Evolutionary conservation across 495 filamentous ascomycete species (phyloP).

Genomic region (Cryomyces minteri): DNA sequence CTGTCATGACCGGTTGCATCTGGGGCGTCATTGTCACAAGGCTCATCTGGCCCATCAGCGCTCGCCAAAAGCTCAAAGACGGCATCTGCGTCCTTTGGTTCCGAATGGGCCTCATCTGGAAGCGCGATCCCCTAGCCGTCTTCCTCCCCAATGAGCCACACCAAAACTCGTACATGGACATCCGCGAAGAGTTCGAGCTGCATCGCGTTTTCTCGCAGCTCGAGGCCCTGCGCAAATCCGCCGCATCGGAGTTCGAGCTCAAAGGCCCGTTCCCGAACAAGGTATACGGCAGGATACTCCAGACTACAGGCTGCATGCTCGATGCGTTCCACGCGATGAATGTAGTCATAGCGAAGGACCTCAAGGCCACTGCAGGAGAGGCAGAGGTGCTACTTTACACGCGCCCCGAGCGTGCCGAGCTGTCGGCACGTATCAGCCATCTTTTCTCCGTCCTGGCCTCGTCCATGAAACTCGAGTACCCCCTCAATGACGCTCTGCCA

Average conservation of each 20-base stretch:
- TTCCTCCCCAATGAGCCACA: slow-evolving; percentile 29
- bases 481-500: slow-evolving; percentile 71
- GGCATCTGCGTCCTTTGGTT: slow-evolving; percentile 76
- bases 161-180: slow-evolving; percentile 47
- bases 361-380: slow-evolving; percentile 61
- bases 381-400: slow-evolving; percentile 62
- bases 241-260: slow-evolving; percentile 66
- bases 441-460: slow-evolving; percentile 88
- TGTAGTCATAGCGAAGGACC: slow-evolving; percentile 68
- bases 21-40: slow-evolving; percentile 89
- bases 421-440: slow-evolving; percentile 79
- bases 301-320: slow-evolving; percentile 62
- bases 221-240: slow-evolving; percentile 53
- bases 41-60: slow-evolving; percentile 83
- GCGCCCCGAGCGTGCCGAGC: slow-evolving; percentile 52
- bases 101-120: slow-evolving; percentile 91
- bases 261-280: slow-evolving; percentile 63
- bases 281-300: slow-evolving; percentile 51
- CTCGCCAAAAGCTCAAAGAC: slow-evolving; percentile 66
- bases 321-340: slow-evolving; percentile 94
- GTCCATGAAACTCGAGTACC: slow-evolving; percentile 84
- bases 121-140: slow-evolving; percentile 70
- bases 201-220: slow-evolving; percentile 44
- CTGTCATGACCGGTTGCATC: slow-evolving; percentile 70
- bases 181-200: slow-evolving; percentile 72